Conservation (phyloP, 2,329 filamentous ascomycete species). For the Monilinia fructigena region DNA sequence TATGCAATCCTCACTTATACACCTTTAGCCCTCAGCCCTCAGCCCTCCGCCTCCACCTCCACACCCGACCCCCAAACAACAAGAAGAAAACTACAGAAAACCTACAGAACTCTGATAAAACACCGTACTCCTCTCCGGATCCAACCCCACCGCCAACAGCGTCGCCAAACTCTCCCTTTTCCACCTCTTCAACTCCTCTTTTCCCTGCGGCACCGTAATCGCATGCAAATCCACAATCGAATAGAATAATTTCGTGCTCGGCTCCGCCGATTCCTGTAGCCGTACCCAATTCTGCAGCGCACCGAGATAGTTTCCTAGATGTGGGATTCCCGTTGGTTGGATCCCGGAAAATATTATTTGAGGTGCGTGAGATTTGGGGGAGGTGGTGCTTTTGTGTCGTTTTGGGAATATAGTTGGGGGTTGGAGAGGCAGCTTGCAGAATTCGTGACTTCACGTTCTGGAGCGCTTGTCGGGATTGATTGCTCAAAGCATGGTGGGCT, state of each 20-base stretch:
- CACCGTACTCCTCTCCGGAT: slow-evolving; percentile 71
- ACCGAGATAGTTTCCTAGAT: slow-evolving; percentile 93
- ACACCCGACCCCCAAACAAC: background rate
- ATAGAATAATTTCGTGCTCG: slow-evolving; percentile 67
- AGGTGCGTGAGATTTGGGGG: background rate
- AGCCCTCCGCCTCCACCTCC: background rate
- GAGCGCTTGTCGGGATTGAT: background rate
- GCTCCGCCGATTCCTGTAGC: slow-evolving; percentile 64
- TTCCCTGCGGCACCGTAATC: slow-evolving; percentile 74
- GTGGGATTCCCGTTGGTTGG: slow-evolving; percentile 90
- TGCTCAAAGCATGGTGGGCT: slow-evolving; percentile 4
- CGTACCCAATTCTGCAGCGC: slow-evolving; percentile 83
- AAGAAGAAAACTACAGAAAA: slow-evolving; percentile 13
- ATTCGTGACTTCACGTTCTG: slow-evolving; percentile 23
- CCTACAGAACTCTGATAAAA: slow-evolving; percentile 79
- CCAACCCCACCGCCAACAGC: slow-evolving; percentile 78
- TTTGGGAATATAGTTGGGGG: background rate
- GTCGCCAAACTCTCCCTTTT: slow-evolving; percentile 75
- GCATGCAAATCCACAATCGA: slow-evolving; percentile 94
- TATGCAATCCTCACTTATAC: background rate
- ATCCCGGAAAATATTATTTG: slow-evolving; percentile 86
- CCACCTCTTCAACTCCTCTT: slow-evolving; percentile 58
- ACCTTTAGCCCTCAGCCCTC: background rate
- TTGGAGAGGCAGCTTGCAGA: background rate
- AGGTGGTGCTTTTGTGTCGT: slow-evolving; percentile 1